Percentiles rank a stretch among this genome's conserved stretches.
Conservation (phyloP, 1,284 basidiomycete genomes). For the Sutorius eximius region DNA sequence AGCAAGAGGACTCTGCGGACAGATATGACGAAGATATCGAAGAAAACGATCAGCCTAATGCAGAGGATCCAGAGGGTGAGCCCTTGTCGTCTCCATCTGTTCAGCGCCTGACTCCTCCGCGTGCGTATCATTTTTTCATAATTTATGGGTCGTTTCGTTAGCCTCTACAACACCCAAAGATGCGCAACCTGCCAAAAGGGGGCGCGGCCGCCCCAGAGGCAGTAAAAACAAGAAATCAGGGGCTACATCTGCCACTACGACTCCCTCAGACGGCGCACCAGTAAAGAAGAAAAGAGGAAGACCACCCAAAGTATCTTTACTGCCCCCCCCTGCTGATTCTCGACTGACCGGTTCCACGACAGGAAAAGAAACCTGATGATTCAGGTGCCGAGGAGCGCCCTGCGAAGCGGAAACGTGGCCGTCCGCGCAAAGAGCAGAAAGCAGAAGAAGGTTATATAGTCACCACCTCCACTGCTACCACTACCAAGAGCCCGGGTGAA, state of each 20-base stretch:
- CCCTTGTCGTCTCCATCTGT: slow-evolving; percentile 4
- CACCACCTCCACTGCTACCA: slow-evolving; percentile 37
- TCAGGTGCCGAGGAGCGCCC: slow-evolving; percentile 49
- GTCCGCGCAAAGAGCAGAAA: slow-evolving; percentile 67
- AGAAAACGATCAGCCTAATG: slow-evolving; percentile 36
- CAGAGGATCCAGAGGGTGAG: slow-evolving; percentile 40
- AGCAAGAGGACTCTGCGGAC: slow-evolving; percentile 41
- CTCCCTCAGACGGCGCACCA: slow-evolving; percentile 37
- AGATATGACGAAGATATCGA: slow-evolving; percentile 47
- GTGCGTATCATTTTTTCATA: slow-evolving; percentile 21
- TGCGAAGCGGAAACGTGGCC: slow-evolving; percentile 65
- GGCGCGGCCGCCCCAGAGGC: slow-evolving; percentile 77
- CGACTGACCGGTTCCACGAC: slow-evolving; percentile 23
- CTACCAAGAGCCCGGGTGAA: slow-evolving; percentile 44
- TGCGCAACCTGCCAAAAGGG: slow-evolving; percentile 55
- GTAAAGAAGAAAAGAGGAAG: slow-evolving; percentile 66
- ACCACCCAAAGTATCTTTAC: slow-evolving; percentile 65
- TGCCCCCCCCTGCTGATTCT: slow-evolving; percentile 29
- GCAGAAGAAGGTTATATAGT: slow-evolving; percentile 35
- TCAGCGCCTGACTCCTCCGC: slow-evolving; percentile 5
- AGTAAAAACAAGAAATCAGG: slow-evolving; percentile 77
- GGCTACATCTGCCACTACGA: slow-evolving; percentile 39
- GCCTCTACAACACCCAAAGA: slow-evolving; percentile 28
- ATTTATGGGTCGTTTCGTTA: slow-evolving; percentile 18
- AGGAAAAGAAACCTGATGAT: slow-evolving; percentile 57